Conservation (phyloP, 2,329 filamentous ascomycete genomes). For the Ophidiomyces ophidiicola region DNA sequence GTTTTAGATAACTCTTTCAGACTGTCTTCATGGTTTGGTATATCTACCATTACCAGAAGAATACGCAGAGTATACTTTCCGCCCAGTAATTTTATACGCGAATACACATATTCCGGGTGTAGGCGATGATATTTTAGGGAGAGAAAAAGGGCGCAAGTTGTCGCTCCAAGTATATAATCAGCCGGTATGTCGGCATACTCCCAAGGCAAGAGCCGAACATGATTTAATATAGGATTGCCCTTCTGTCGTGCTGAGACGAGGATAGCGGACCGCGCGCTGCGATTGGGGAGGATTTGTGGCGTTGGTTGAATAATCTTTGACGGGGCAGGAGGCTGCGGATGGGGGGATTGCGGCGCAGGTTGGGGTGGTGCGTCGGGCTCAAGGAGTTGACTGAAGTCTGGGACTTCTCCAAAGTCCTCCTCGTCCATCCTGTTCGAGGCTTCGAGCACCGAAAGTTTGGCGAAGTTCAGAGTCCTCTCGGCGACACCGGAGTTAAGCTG, state of each 20-base stretch:
- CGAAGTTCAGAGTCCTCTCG: background rate
- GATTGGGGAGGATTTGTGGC: conserved; percentile 66
- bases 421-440: conserved; percentile 31
- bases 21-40: conserved; percentile 82
- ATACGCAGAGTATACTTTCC: conserved; percentile 80
- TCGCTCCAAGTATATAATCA: conserved; percentile 77
- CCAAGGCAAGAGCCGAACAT: conserved; percentile 74
- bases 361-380: conserved; percentile 17
- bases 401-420: conserved; percentile 36
- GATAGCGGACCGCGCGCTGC: conserved; percentile 60
- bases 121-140: conserved; percentile 94
- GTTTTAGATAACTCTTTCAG: conserved; percentile 87
- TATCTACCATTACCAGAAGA: conserved; percentile 84
- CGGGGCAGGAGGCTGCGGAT: conserved; percentile 17
- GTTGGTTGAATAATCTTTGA: conserved; percentile 60
- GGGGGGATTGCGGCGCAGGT: conserved; percentile 33
- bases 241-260: conserved; percentile 86
- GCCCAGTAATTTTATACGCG: conserved; percentile 70
- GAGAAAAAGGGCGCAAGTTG: conserved; percentile 83
- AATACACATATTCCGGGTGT: conserved; percentile 96
- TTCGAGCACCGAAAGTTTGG: conserved; percentile 17
- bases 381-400: conserved; percentile 29
- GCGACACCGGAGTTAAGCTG: conserved; percentile 4
- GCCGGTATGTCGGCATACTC: conserved; percentile 95
- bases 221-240: conserved; percentile 81